Evolutionary conservation across 352 stramenopile species (phyloP), one percentile per base, ranked within the genome.

Genomic region (Phytophthora pinifolia): DNA sequence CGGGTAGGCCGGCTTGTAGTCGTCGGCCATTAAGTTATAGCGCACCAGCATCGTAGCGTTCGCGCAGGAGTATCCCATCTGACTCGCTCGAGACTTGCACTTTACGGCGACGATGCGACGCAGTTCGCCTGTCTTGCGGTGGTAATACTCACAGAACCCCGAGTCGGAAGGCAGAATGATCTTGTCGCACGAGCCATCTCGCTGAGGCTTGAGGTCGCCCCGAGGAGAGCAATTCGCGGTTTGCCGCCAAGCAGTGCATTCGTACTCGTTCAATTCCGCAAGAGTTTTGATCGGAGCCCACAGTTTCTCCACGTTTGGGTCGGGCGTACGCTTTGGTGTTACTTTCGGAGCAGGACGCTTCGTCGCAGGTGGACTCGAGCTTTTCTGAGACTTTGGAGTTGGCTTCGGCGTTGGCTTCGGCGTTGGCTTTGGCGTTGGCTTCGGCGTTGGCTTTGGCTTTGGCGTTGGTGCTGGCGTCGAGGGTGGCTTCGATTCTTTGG

Each of bases 131-230:
- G 64, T 80, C 25, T 62, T 55, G 13, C 56, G 61, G 47, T 83
- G 71, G 10, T 57, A 69, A 22, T 80, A 69, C 39, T 85, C 75
- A 34, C 78, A 88, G 47, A 70, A 88, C 6, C 78, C 75, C 1
- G 70, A 70, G 33, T 79, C 66, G 13, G 57, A 48, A 32, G 63
- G 49, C 5, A 49, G 39, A 39, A 86, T 76, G 2, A 65, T 39
- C 3, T 60, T 42, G 15, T 55, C 35, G 50, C 78, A 89, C 1
- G 39, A 45, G 1, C 27, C 43, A 45, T 83, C 74, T 34, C 69
- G 14, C 20, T 49, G 13, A 1, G 67, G 47, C 34, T 74, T 63
- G 9, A 54, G 48, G 12, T 44, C 30, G 12, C 75, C 73, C 47
- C 64, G 54, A 17, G 72, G 68, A 3, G 58, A 65, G 34, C 79